These are phyloP conservation scores for Phytophthora multivora DNA, from an alignment of 352 stramenopile species.

Conservation along the genomic window DNA sequence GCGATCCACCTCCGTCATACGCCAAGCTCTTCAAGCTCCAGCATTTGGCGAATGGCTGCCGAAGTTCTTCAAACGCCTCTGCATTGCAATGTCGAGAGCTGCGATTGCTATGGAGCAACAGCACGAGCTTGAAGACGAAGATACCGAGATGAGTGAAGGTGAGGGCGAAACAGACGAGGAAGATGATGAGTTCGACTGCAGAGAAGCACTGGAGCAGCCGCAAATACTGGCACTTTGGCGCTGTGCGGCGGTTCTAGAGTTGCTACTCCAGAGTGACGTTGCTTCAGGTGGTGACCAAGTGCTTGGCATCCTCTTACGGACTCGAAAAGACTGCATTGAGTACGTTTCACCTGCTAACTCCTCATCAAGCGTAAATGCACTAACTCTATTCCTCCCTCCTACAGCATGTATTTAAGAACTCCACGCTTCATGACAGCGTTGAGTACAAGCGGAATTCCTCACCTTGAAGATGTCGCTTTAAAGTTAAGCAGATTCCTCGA, in stretches of 20 bases:
- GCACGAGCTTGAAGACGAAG: neutral
- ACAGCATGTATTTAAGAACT: conserved; percentile 57
- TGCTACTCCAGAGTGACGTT: conserved; percentile 33
- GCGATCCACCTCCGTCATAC: conserved; percentile 28
- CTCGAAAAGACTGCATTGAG: conserved; percentile 56
- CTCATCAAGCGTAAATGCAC: neutral
- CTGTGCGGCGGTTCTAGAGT: conserved; percentile 42
- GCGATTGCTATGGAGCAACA: conserved; percentile 28
- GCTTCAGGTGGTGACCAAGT: conserved; percentile 16
- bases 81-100: conserved; percentile 33
- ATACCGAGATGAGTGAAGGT: neutral
- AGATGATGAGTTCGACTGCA: conserved; percentile 8
- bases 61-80: conserved; percentile 56
- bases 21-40: conserved; percentile 22
- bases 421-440: conserved; percentile 35
- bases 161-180: conserved; percentile 4
- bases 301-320: conserved; percentile 30
- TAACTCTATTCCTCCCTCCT: conserved; percentile 7
- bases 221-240: conserved; percentile 55
- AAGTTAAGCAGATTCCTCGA: conserved; percentile 44
- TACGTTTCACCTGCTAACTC: conserved; percentile 16
- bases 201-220: conserved; percentile 11
- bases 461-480: conserved; percentile 34
- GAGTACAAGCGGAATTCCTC: conserved; percentile 16
- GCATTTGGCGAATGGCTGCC: conserved; percentile 35